Evolutionary conservation across 2,329 filamentous ascomycete genomes (phyloP).

Genomic region (Nannizzia gypsea): DNA sequence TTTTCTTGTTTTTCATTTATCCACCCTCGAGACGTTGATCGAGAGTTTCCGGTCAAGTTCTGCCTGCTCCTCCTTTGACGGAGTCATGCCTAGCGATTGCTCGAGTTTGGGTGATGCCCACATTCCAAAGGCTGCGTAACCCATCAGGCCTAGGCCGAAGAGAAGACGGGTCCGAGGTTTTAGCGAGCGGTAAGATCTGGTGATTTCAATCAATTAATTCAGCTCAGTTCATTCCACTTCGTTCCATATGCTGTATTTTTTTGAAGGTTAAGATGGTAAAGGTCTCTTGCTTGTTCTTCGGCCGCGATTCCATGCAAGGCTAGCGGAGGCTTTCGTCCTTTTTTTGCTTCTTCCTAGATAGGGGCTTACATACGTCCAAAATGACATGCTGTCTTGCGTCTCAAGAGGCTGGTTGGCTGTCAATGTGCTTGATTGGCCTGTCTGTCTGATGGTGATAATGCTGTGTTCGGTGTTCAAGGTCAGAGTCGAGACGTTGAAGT

Average conservation of each 20-base stretch:
- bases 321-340: not conserved
- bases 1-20: slow-evolving; percentile 10
- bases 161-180: slow-evolving; percentile 56
- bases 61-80: slow-evolving; percentile 61
- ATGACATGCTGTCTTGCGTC: slow-evolving; percentile 21
- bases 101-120: slow-evolving; percentile 62
- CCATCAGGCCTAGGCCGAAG: slow-evolving; percentile 62
- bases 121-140: slow-evolving; percentile 64
- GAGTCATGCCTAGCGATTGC: slow-evolving; percentile 57
- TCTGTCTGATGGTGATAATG: not conserved
- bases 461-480: not conserved
- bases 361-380: slow-evolving; percentile 26
- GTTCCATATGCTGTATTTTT: not conserved
- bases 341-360: not conserved
- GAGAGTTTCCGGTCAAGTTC: slow-evolving; percentile 42
- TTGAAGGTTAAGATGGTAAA: not conserved
- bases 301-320: slow-evolving; percentile 1
- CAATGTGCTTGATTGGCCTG: not conserved
- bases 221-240: not conserved
- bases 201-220: not conserved
- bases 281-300: not conserved
- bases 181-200: slow-evolving; percentile 59
- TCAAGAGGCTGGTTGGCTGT: not conserved
- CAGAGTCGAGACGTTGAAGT: not conserved
- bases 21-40: slow-evolving; percentile 16